Percentiles rank a stretch among this genome's conserved stretches.
Evolutionary conservation across 805 yeast species (phyloP).

Genomic region (Spathaspora arborariae): DNA sequence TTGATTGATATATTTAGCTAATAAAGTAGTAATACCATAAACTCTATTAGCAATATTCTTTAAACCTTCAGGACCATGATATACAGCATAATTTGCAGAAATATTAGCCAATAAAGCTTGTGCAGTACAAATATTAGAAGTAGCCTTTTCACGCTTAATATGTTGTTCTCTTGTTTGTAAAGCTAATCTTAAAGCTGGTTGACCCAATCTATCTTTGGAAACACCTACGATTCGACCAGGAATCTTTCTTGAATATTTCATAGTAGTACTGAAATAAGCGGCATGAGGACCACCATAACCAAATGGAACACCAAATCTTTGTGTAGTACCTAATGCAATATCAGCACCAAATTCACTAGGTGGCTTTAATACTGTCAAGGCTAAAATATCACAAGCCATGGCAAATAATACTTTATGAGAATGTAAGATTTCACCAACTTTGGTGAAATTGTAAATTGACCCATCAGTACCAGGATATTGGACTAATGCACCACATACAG

Average conservation of each 20-base stretch:
- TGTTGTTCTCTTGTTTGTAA: conserved; percentile 98
- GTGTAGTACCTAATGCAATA: conserved; percentile 87
- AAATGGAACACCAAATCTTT: conserved; percentile 95
- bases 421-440: conserved; percentile 66
- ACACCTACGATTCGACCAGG: conserved; percentile 96
- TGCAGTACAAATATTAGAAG: conserved; percentile 97
- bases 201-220: conserved; percentile 86
- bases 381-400: conserved; percentile 89
- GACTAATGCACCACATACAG: conserved; percentile 75
- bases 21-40: conserved; percentile 65
- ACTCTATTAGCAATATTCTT: conserved; percentile 73
- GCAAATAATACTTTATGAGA: conserved; percentile 69
- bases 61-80: conserved; percentile 91
- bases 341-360: conserved; percentile 89
- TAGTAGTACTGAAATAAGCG: conserved; percentile 89
- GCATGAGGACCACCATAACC: conserved; percentile 99
- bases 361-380: conserved; percentile 78
- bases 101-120: conserved; percentile 95
- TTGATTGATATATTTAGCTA: conserved; percentile 54
- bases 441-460: conserved; percentile 44
- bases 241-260: conserved; percentile 79
- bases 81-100: conserved; percentile 92
- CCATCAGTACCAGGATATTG: conserved; percentile 95
- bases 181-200: conserved; percentile 86
- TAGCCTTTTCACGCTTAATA: conserved; percentile 95